phyloP scores from a whole-genome alignment of 192 early-diverging fungal genomes.

The Coemansia sp. region DNA sequence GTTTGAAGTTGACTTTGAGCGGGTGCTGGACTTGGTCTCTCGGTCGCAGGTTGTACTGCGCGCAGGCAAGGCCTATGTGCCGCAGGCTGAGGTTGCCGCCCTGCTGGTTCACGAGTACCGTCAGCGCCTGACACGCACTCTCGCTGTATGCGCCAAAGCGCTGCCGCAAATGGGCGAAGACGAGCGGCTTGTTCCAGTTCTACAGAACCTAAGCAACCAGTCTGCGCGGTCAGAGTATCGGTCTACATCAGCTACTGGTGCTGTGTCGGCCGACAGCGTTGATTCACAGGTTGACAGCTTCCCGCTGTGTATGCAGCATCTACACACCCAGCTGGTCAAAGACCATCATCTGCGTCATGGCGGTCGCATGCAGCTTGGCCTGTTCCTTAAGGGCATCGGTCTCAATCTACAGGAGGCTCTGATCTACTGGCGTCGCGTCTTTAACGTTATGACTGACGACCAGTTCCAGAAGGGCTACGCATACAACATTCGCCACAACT shows the following conservation, averaged over 20 bases:
- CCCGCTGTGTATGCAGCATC: constrained; percentile 88
- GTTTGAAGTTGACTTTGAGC: constrained; percentile 68
- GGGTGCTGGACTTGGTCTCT: constrained; percentile 62
- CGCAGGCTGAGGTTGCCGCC: constrained; percentile 65
- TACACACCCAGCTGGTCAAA: constrained; percentile 67
- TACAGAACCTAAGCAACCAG: constrained; percentile 83
- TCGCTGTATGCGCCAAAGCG: constrained; percentile 69
- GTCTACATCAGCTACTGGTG: constrained; percentile 52
- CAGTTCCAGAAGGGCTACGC: constrained; percentile 91
- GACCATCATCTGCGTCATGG: constrained; percentile 84
- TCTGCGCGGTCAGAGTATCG: constrained; percentile 71
- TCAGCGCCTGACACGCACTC: constrained; percentile 50
- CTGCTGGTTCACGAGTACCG: constrained; percentile 79
- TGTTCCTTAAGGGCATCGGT: constrained; percentile 96
- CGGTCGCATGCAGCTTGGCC: constrained; percentile 85
- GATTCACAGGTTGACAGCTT: constrained; percentile 70
- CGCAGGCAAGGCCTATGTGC: constrained; percentile 70
- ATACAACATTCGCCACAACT: constrained; percentile 95
- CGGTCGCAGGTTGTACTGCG: constrained; percentile 62
- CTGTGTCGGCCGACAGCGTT: constrained; percentile 66
- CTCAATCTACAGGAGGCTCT: constrained; percentile 86
- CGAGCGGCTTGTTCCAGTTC: constrained; percentile 82
- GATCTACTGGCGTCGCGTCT: constrained; percentile 86
- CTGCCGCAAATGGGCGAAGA: constrained; percentile 90
- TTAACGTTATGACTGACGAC: constrained; percentile 77